Conservation (phyloP, 805 yeast species). For the Pichia exigua region DNA sequence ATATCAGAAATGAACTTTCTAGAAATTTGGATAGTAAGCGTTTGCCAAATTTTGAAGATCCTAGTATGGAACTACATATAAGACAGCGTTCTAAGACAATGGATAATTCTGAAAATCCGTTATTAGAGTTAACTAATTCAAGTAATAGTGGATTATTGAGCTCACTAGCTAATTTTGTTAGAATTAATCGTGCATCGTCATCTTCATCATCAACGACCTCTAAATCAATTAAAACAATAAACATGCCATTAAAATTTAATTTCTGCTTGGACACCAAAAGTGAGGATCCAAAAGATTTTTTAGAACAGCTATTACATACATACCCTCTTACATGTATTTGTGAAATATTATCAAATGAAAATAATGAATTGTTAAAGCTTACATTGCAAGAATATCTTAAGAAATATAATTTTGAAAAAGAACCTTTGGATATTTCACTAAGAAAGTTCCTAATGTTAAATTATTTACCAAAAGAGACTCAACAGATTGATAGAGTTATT, state of each 20-base stretch:
- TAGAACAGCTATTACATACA: slow-evolving; percentile 24
- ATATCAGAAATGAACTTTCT: background rate
- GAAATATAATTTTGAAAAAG: slow-evolving; percentile 40
- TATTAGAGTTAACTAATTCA: slow-evolving; percentile 6
- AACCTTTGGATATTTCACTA: slow-evolving; percentile 60
- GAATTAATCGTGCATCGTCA: slow-evolving; percentile 10
- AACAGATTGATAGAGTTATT: slow-evolving; percentile 65
- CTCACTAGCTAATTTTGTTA: slow-evolving; percentile 26
- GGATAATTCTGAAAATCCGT: slow-evolving; percentile 20
- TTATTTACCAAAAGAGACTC: slow-evolving; percentile 63
- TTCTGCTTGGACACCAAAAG: slow-evolving; percentile 1
- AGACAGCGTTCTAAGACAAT: slow-evolving; percentile 29
- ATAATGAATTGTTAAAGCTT: slow-evolving; percentile 21
- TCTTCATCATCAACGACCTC: background rate
- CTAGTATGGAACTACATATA: background rate
- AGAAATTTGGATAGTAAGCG: background rate
- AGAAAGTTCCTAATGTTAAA: slow-evolving; percentile 50
- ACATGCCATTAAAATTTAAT: background rate
- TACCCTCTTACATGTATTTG: slow-evolving; percentile 22
- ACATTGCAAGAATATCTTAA: slow-evolving; percentile 22
- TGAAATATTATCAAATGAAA: slow-evolving; percentile 25
- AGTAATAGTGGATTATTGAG: slow-evolving; percentile 21
- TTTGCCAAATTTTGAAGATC: background rate
- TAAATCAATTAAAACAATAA: background rate
- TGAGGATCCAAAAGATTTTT: slow-evolving; percentile 28